Conservation (phyloP, 495 filamentous ascomycete species). For the Penicillium desertorum region DNA sequence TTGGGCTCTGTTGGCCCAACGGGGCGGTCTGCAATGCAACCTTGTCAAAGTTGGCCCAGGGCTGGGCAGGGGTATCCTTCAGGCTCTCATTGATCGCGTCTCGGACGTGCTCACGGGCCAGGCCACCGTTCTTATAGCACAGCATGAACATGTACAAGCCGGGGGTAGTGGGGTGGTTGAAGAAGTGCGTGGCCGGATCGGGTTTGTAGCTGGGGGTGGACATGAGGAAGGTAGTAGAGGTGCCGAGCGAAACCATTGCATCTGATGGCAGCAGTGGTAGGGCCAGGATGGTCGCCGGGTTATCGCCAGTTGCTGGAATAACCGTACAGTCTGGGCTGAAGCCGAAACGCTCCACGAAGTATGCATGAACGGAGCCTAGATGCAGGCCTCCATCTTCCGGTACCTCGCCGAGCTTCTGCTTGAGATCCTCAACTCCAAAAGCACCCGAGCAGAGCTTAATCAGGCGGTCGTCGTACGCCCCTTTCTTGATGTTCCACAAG, state of each 20-base stretch:
- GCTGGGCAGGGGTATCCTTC: slow-evolving; percentile 40
- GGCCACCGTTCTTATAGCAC: slow-evolving; percentile 96
- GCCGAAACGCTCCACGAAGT: slow-evolving; percentile 75
- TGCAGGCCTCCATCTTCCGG: slow-evolving; percentile 75
- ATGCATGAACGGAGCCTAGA: slow-evolving; percentile 69
- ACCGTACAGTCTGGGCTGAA: slow-evolving; percentile 75
- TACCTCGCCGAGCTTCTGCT: slow-evolving; percentile 76
- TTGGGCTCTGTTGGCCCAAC: slow-evolving; percentile 54
- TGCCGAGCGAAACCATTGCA: slow-evolving; percentile 91
- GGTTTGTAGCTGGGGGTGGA: slow-evolving; percentile 86
- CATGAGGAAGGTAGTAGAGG: slow-evolving; percentile 96
- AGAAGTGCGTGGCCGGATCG: slow-evolving; percentile 82
- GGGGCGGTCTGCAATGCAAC: slow-evolving; percentile 62
- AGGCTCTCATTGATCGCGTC: slow-evolving; percentile 60
- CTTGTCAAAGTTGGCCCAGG: slow-evolving; percentile 78
- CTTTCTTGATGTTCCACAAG: slow-evolving; percentile 82
- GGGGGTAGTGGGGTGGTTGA: slow-evolving; percentile 81
- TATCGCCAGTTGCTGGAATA: slow-evolving; percentile 89
- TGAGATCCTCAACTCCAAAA: slow-evolving; percentile 65
- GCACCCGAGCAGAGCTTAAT: slow-evolving; percentile 73
- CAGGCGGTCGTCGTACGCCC: slow-evolving; percentile 69
- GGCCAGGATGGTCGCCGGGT: slow-evolving; percentile 90
- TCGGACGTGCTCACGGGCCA: slow-evolving; percentile 85
- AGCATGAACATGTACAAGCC: slow-evolving; percentile 98
- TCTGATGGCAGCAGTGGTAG: slow-evolving; percentile 82